Conservation (phyloP, 2,329 filamentous ascomycete species). For the Clarireedia paspali region DNA sequence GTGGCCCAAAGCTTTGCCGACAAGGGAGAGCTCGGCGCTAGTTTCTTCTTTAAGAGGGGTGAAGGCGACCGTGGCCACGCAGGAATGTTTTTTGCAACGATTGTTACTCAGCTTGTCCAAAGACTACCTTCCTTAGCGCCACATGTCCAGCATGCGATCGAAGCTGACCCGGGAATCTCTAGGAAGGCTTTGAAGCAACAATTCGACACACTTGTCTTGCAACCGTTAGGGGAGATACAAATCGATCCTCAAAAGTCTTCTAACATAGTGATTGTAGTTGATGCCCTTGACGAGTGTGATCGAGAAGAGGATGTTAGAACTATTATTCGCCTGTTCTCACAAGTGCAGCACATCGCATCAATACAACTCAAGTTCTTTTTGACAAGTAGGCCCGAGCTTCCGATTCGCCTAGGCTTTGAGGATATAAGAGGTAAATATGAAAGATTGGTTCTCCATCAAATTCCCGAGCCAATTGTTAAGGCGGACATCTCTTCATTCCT, state of each 20-base stretch:
- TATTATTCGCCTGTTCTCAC: conserved; percentile 22
- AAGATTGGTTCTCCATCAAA: conserved; percentile 10
- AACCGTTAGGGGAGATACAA: conserved; percentile 24
- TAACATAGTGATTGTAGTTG: conserved; percentile 19
- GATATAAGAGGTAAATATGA: background rate
- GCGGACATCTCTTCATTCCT: conserved; percentile 14
- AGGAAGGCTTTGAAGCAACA: conserved; percentile 31
- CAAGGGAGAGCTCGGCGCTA: conserved; percentile 21
- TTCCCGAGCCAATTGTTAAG: conserved; percentile 11
- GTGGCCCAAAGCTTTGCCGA: conserved; percentile 22
- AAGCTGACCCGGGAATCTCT: conserved; percentile 26
- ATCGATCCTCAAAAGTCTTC: background rate
- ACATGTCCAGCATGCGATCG: conserved; percentile 28
- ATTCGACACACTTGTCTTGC: conserved; percentile 35
- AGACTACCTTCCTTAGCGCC: conserved; percentile 25
- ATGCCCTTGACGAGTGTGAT: conserved; percentile 30
- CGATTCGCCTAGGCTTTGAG: conserved; percentile 18
- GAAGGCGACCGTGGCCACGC: conserved; percentile 24
- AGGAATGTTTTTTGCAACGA: conserved; percentile 28
- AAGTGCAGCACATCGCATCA: background rate
- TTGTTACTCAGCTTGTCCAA: conserved; percentile 22
- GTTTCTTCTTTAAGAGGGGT: conserved; percentile 26
- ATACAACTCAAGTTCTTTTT: conserved; percentile 22
- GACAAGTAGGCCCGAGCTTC: conserved; percentile 26
- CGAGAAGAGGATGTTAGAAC: conserved; percentile 15